Conservation (phyloP, 164 flowering plant genomes). For the Hamamelis virginiana region DNA sequence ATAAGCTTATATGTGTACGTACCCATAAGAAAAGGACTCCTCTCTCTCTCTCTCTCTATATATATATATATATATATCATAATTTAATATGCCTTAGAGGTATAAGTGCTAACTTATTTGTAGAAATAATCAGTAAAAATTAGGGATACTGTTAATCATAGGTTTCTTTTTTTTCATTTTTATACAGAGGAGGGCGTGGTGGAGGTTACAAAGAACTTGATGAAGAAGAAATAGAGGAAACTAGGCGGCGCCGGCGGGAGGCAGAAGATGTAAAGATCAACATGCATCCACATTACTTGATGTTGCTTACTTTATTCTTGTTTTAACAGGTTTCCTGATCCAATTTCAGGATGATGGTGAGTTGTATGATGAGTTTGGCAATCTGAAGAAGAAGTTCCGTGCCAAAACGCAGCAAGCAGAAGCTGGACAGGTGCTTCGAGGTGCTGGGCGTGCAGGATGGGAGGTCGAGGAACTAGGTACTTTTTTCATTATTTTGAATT, state of each 20-base stretch:
- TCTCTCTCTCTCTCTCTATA: too few relatives aligned
- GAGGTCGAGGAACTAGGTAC: constrained; percentile 94
- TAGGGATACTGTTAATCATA: not conserved
- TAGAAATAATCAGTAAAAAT: not conserved
- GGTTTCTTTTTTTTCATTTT: not conserved
- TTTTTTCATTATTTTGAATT: not conserved
- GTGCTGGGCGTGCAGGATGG: constrained; percentile 98
- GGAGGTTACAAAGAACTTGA: constrained; percentile 99
- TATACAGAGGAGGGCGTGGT: constrained; percentile 88
- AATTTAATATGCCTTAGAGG: too few relatives aligned
- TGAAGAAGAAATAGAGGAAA: constrained; percentile 97
- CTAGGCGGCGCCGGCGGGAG: constrained; percentile 74
- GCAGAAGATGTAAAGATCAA: constrained; percentile 75
- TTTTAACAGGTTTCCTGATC: constrained; percentile 5
- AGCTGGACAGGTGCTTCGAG: constrained; percentile 55
- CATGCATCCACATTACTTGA: not conserved
- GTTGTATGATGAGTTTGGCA: constrained; percentile 98
- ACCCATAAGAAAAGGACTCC: too few relatives aligned
- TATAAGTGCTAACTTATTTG: not conserved
- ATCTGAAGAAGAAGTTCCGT: constrained; percentile 94
- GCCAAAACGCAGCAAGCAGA: constrained; percentile 80
- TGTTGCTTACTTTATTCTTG: constrained; percentile 2
- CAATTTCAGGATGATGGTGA: constrained; percentile 91
- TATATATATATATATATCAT: too few relatives aligned
- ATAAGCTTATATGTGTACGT: too few relatives aligned